Percentiles rank a stretch among this genome's conserved stretches.
Evolutionary conservation across 106 monocot species (phyloP).

Genomic region (Posidonia australis): DNA sequence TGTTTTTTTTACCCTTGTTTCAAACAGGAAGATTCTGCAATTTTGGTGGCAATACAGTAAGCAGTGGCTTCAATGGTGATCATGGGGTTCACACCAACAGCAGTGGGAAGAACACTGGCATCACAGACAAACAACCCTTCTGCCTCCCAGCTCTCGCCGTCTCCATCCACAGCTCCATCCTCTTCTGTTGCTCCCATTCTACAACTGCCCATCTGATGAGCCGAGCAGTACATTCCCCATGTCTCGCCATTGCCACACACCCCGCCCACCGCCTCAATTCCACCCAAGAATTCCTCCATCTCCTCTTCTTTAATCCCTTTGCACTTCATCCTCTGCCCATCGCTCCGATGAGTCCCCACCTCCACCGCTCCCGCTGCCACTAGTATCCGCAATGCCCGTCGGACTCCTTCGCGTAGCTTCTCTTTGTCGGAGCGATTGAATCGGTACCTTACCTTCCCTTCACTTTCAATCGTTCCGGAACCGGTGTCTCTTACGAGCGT

Average conservation of each 20-base stretch:
- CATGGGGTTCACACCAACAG: conserved; percentile 81
- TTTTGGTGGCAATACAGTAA: conserved; percentile 20
- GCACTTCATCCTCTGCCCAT: conserved; percentile 33
- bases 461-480: conserved; percentile 29
- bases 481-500: conserved; percentile 55
- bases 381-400: conserved; percentile 37
- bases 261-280: conserved; percentile 14
- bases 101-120: conserved; percentile 57
- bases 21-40: conserved; percentile 4
- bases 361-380: conserved; percentile 67
- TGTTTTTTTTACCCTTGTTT: too few relatives aligned
- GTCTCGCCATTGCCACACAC: conserved; percentile 9
- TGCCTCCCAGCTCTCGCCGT: conserved; percentile 79
- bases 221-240: conserved; percentile 29
- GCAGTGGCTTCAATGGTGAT: conserved; percentile 69
- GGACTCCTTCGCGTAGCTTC: conserved; percentile 33
- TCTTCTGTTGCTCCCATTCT: conserved; percentile 52
- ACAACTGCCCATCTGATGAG: conserved; percentile 89
- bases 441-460: conserved; percentile 24
- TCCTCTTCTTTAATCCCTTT: conserved; percentile 13
- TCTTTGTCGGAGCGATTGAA: conserved; percentile 38
- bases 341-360: conserved; percentile 54
- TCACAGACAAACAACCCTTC: conserved; percentile 67
- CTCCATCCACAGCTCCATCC: conserved; percentile 39
- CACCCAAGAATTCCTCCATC: conserved; percentile 43